Evolutionary conservation across 2,329 filamentous ascomycete genomes (phyloP).

Genomic region (Gliomastix tumulicola): DNA sequence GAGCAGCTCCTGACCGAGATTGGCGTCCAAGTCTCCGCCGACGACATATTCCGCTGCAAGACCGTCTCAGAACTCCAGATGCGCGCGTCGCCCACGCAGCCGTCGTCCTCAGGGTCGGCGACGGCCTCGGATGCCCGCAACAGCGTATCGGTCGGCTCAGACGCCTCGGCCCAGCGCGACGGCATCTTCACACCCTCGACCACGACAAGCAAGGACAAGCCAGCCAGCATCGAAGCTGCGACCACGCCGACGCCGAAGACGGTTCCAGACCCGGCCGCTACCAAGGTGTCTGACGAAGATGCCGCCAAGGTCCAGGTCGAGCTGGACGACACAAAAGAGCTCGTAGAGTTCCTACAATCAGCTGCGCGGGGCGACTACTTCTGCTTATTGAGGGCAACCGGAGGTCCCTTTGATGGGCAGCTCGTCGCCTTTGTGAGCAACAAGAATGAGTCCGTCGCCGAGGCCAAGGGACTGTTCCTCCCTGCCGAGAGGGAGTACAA

Average conservation of each 20-base stretch:
- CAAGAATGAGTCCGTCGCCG: constrained; percentile 1
- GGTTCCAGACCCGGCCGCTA: background rate
- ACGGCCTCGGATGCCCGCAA: no score
- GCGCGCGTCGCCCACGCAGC: constrained; percentile 14
- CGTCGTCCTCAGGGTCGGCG: no score
- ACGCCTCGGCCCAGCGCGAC: no score
- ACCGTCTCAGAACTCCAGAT: constrained; percentile 38
- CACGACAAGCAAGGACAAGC: background rate
- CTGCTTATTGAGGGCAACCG: constrained; percentile 2
- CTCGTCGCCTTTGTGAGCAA: constrained; percentile 6
- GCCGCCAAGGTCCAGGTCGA: background rate
- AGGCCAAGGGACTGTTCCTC: constrained; percentile 1
- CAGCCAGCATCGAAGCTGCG: background rate
- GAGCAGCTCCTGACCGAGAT: background rate
- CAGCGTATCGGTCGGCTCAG: no score
- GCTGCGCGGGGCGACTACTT: constrained; percentile 2
- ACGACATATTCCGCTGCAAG: constrained; percentile 33
- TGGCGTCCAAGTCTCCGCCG: constrained; percentile 22
- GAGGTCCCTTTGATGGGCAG: constrained; percentile 5
- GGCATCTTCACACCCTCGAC: no score
- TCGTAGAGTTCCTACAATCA: constrained; percentile 3
- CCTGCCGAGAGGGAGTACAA: constrained; percentile 1
- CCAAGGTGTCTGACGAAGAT: background rate
- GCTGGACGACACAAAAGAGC: constrained; percentile 1
- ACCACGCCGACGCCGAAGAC: background rate